Base-by-base conservation (phyloP, 306 rosid genomes). In the Vigna angularis region DNA sequence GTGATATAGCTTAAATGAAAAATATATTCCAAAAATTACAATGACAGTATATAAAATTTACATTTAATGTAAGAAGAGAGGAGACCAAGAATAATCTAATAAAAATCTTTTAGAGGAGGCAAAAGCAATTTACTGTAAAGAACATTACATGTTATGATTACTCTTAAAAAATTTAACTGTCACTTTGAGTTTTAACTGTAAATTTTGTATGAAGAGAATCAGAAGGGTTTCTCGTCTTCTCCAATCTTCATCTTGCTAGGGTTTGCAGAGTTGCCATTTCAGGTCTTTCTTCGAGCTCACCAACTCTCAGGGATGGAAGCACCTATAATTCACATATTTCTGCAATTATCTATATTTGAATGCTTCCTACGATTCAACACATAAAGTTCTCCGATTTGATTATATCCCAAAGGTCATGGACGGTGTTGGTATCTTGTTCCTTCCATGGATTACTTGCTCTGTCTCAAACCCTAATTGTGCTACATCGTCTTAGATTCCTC, bases 391-490 rank as follows among this genome's bases (percentile, higher is more conserved):
- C 30, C 28, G 12, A 45, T 66, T 66, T 48, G 38, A 13, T 20
- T 16, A 11, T 38, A 44, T 9, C 44, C 36, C 48, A n/a, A 8
- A 77, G 47, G 28, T 36, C 14, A 56, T 78, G 75, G 75, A 45
- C n/a, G 32, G 58, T 78, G 40, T 68, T 20, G n/a, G 56, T 42
- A n/a, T 4, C 30, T 55, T 52, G 16, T 66, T 24, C 69, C 44
- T 38, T 38, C 64, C 70, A 10, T 56, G 50, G 55, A 77, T 71
- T 32, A 22, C 7, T 42, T 45, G 55, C 50, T 63, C 16, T 18
- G 24, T 20, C 42, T 62, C 32, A 36, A 80, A 73, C 83, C 85
- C 83, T 77, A 64, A 42, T 49, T 76, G 20, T 38, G 6, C 24
- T 50, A 53, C 73, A 64, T 44, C 70, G 13, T 24, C 69, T 72